A percentile compares a stretch with the other conserved stretches of the same genome.
These are phyloP conservation scores for Mycena belliarum DNA, from an alignment of 768 basidiomycete genomes.

Conservation along the genomic window DNA sequence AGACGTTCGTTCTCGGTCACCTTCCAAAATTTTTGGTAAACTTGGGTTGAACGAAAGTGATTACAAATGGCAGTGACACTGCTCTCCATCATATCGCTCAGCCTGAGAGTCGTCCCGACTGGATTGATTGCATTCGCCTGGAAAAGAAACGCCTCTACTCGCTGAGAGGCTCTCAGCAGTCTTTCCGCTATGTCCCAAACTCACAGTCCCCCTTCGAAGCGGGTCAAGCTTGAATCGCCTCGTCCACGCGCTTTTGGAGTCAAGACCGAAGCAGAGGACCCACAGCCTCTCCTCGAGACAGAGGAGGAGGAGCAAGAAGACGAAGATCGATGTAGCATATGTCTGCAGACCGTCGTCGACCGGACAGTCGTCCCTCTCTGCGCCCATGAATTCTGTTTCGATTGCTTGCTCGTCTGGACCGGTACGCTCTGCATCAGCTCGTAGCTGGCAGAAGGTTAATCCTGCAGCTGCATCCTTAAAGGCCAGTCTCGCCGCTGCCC, in stretches of 20 bases:
- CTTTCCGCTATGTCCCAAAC: not conserved
- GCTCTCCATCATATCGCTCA: too few species aligned
- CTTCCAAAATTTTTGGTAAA: too few species aligned
- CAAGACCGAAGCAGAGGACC: slow-evolving; percentile 1
- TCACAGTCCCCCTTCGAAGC: slow-evolving; percentile 45
- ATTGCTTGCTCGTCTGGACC: slow-evolving; percentile 85
- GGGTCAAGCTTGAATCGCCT: slow-evolving; percentile 33
- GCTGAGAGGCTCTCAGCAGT: not conserved
- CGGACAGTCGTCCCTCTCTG: slow-evolving; percentile 81
- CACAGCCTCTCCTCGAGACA: not conserved
- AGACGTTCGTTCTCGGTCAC: too few species aligned
- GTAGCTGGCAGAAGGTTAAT: not conserved
- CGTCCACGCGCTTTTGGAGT: not conserved
- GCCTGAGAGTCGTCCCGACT: too few species aligned
- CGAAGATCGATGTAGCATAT: slow-evolving; percentile 79
- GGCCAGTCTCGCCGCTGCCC: slow-evolving; percentile 82
- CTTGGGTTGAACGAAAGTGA: too few species aligned
- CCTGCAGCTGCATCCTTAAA: slow-evolving; percentile 26
- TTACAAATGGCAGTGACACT: too few species aligned
- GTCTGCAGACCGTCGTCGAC: slow-evolving; percentile 75
- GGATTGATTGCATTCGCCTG: too few species aligned
- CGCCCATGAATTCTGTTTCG: slow-evolving; percentile 93
- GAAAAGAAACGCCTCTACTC: too few species aligned
- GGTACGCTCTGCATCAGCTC: slow-evolving; percentile 45
- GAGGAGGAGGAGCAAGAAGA: slow-evolving; percentile 21